Conservation (phyloP, 306 rosid species). For the Sophora flavescens region DNA sequence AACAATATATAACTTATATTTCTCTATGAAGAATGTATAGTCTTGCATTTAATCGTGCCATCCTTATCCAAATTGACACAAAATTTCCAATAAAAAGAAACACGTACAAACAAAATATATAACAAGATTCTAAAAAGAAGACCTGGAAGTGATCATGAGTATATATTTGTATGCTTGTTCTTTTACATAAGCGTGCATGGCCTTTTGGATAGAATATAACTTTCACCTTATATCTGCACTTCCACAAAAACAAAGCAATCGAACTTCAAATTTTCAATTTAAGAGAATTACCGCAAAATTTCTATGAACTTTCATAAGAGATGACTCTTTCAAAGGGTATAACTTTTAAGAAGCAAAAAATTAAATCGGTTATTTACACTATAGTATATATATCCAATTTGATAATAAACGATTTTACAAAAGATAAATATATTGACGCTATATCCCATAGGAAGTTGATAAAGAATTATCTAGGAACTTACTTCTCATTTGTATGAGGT, state of each 20-base stretch:
- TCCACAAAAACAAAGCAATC: constrained; percentile 42
- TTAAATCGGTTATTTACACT: neutral
- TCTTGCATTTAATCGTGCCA: constrained; percentile 4
- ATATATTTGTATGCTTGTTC: constrained; percentile 52
- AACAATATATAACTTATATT: constrained; percentile 1
- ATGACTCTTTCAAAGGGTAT: neutral
- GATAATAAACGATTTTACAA: neutral
- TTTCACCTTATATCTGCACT: constrained; percentile 39
- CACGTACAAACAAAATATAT: neutral
- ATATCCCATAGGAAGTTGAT: neutral
- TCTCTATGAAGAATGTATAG: neutral
- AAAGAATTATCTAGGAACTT: constrained; percentile 9
- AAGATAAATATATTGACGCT: neutral
- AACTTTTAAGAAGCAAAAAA: neutral
- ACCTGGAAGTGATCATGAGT: constrained; percentile 45
- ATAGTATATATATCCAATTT: too few relatives aligned
- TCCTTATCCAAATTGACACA: constrained; percentile 13
- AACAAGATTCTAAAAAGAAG: constrained; percentile 43
- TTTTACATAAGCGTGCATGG: constrained; percentile 56
- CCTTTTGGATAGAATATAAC: constrained; percentile 45
- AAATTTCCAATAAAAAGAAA: neutral
- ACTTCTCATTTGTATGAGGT: neutral
- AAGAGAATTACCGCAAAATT: neutral
- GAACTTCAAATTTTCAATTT: constrained; percentile 31
- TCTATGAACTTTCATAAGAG: neutral